Evolutionary conservation across 352 stramenopile genomes (phyloP).

Genomic region (Pythium diclinum): DNA sequence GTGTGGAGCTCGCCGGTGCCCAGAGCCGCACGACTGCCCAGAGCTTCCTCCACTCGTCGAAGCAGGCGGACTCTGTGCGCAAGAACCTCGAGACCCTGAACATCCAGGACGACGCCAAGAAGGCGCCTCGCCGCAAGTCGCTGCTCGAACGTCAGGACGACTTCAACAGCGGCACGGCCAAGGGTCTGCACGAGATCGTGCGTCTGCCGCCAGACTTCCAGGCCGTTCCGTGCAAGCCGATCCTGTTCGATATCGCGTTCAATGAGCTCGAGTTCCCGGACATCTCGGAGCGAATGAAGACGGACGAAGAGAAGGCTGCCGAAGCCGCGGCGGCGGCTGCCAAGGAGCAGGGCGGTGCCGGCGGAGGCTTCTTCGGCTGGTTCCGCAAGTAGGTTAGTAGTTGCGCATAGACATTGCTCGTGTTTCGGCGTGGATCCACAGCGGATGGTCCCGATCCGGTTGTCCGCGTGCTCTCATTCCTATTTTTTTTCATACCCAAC

Average conservation of each 20-base stretch:
- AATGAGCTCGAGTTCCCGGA: slow-evolving; percentile 80
- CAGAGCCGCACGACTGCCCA: slow-evolving; percentile 68
- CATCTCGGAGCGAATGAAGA: slow-evolving; percentile 73
- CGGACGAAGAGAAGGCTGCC: slow-evolving; percentile 62
- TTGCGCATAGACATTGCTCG: slow-evolving; percentile 14
- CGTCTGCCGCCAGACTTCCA: slow-evolving; percentile 62
- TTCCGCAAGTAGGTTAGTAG: slow-evolving; percentile 59
- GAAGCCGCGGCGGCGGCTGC: slow-evolving; percentile 37
- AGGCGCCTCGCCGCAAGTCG: slow-evolving; percentile 29
- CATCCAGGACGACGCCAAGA: slow-evolving; percentile 32
- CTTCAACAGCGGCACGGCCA: slow-evolving; percentile 43
- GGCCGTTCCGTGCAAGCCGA: slow-evolving; percentile 67
- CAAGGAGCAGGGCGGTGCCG: slow-evolving; percentile 31
- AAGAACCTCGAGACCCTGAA: slow-evolving; percentile 66
- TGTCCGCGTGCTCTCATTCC: not conserved
- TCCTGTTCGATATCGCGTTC: slow-evolving; percentile 82
- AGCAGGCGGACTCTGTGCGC: slow-evolving; percentile 50
- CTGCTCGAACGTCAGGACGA: slow-evolving; percentile 58
- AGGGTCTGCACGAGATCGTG: slow-evolving; percentile 60
- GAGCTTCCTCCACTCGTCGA: slow-evolving; percentile 64
- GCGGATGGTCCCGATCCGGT: not conserved
- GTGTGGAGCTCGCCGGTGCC: slow-evolving; percentile 58
- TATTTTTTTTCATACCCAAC: slow-evolving; percentile 2
- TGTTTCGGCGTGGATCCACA: not conserved
- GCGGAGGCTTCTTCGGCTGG: slow-evolving; percentile 69